Base-by-base conservation (phyloP, 257 asterid species). In the Solanum arcanum region DNA sequence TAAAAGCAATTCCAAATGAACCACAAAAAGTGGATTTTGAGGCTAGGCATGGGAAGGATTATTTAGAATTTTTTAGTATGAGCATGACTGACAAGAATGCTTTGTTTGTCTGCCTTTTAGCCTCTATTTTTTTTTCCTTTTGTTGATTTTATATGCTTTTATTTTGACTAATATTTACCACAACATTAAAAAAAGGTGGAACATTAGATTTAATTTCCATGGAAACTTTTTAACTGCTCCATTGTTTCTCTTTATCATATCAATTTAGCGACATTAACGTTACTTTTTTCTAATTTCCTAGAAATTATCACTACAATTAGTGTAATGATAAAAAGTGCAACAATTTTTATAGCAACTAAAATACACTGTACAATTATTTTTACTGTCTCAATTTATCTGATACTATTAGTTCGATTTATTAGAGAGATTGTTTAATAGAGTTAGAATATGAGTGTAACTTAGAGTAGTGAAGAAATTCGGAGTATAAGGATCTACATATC, bases 221-320 rank as follows among this genome's bases (percentile, higher is more conserved):
- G 88, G 89, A 92, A 95, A 91, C 96, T 95, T 96, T 94, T 87
- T 83, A 66, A 88, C 94, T 91, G 92, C 75, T 84, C 85, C 86
- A 69, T 91, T 91, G 95, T 92, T 94, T 90, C 95, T 89, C 96
- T 94, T 96, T 93, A 90, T 89, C 91, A 77, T 89, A 91, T 93
- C 95, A 94, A 88, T 88, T 84, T 80, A 78, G 89, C 93, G 93
- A 86, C 93, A 90, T 91, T 70, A 88, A 47, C 89, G 94, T 92
- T 88, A 4, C 75, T 47, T 88, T 60, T 87, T 6, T 39, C 78
- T 73, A 62, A 62, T 62, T 90, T 89, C 91, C 98, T 94, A 87
- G 96, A 91, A 86, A 92, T 90, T 89, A 87, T 68, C 91, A 89
- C 87, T 75, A 44, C 49, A 86, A 29, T 62, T 6, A 59, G 8